phyloP scores from a whole-genome alignment of 768 basidiomycete genomes.

The Pilatotrama ljubarskyi region DNA sequence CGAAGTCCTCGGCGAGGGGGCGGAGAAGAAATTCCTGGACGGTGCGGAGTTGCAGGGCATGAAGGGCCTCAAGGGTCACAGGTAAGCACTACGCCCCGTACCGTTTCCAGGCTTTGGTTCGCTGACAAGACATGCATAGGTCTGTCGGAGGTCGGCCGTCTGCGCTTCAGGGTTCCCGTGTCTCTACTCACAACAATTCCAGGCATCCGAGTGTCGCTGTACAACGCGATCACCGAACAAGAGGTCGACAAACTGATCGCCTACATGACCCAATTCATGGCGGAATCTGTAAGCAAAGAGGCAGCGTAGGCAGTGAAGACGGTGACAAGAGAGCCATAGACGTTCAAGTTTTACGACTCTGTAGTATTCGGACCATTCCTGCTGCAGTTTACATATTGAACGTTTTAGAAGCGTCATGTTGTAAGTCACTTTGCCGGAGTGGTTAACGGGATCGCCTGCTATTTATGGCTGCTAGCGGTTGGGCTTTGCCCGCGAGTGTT shows the following conservation, averaged over 20 bases:
- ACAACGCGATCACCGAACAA: slow-evolving; percentile 58
- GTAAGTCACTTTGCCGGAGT: slow-evolving; percentile 88
- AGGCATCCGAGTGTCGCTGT: slow-evolving; percentile 57
- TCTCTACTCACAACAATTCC: slow-evolving; percentile 5
- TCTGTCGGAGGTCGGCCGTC: slow-evolving; percentile 41
- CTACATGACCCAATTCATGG: slow-evolving; percentile 33
- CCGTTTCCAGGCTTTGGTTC: not conserved
- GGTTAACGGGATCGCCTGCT: slow-evolving; percentile 68
- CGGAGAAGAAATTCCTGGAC: slow-evolving; percentile 71
- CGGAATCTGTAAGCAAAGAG: not conserved
- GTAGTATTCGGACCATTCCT: too few relatives aligned
- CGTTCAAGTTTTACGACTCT: slow-evolving; percentile 2
- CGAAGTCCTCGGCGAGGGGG: slow-evolving; percentile 68
- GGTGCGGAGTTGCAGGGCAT: slow-evolving; percentile 81
- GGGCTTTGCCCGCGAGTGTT: slow-evolving; percentile 63
- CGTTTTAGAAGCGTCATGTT: too few relatives aligned
- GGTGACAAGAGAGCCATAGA: not conserved
- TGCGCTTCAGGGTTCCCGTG: not conserved
- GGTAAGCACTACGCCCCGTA: slow-evolving; percentile 48
- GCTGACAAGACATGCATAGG: slow-evolving; percentile 20
- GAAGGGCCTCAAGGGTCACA: slow-evolving; percentile 89
- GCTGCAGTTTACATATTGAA: too few relatives aligned
- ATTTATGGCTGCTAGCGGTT: slow-evolving; percentile 45
- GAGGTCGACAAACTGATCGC: slow-evolving; percentile 38
- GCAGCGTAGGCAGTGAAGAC: not conserved